Conservation (phyloP, 1,284 basidiomycete species). For the Malassezia furfur region DNA sequence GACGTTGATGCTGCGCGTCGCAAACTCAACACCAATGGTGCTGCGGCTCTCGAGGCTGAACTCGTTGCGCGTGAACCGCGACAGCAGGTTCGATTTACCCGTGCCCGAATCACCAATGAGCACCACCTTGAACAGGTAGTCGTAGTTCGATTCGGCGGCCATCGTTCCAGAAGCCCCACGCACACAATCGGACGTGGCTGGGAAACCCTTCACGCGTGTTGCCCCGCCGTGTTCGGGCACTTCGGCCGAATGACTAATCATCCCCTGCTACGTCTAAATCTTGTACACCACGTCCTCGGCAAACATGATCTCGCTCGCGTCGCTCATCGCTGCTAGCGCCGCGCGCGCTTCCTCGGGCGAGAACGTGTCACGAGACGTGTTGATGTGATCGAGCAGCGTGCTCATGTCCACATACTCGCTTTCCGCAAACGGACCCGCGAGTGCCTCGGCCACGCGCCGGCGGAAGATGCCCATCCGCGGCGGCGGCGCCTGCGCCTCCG, state of each 20-base stretch:
- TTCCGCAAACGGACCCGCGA: constrained; percentile 53
- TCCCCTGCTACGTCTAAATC: constrained; percentile 3
- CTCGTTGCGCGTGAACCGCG: constrained; percentile 86
- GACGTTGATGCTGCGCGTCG: constrained; percentile 85
- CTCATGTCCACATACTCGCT: constrained; percentile 60
- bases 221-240: background rate
- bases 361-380: constrained; percentile 65
- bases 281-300: constrained; percentile 52
- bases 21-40: constrained; percentile 98
- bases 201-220: background rate
- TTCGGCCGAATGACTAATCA: constrained; percentile 9
- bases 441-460: constrained; percentile 59
- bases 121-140: constrained; percentile 53
- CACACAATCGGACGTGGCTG: background rate
- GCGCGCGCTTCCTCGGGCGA: constrained; percentile 67
- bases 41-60: constrained; percentile 93
- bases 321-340: constrained; percentile 58
- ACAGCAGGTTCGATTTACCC: constrained; percentile 66
- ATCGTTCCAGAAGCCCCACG: constrained; percentile 13
- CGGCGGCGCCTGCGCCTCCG: constrained; percentile 17
- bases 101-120: constrained; percentile 98
- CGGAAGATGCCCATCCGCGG: constrained; percentile 22
- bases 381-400: constrained; percentile 66
- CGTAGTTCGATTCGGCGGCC: constrained; percentile 45
- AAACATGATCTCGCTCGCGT: constrained; percentile 77